Conservation (phyloP, 306 rosid species). For the Erythrophleum fordii region DNA sequence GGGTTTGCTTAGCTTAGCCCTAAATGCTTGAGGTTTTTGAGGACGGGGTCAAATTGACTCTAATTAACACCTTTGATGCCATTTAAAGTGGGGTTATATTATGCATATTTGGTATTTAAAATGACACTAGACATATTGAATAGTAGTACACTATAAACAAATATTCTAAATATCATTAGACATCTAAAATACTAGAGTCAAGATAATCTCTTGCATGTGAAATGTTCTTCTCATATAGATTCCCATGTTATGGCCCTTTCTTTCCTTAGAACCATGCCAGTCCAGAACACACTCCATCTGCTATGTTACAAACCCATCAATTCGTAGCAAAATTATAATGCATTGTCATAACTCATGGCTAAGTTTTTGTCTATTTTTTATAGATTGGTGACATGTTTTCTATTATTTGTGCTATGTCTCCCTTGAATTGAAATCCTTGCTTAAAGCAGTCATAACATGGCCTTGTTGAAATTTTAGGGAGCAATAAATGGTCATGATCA, state of each 20-base stretch:
- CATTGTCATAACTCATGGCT: not conserved
- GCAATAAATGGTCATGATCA: not conserved
- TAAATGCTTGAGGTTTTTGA: not conserved
- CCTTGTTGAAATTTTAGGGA: slow-evolving; percentile 31
- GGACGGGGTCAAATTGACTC: not conserved
- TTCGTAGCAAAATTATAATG: not conserved
- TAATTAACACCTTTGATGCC: not conserved
- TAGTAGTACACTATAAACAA: no score
- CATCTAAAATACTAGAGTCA: no score
- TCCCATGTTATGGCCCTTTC: slow-evolving; percentile 15
- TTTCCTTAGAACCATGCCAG: not conserved
- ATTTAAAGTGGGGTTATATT: not conserved
- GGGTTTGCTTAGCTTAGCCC: not conserved
- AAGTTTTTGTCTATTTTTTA: slow-evolving; percentile 23
- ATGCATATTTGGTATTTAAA: not conserved
- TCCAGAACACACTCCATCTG: not conserved
- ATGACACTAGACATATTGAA: not conserved
- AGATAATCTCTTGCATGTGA: not conserved
- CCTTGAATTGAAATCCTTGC: not conserved
- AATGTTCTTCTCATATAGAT: not conserved
- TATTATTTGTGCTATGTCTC: slow-evolving; percentile 22
- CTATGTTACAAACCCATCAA: not conserved
- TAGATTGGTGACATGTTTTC: slow-evolving; percentile 21
- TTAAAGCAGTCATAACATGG: slow-evolving; percentile 12
- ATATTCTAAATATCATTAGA: no score